Evolutionary conservation across 371 early-diverging fungal genomes (phyloP).

Genomic region (Cokeromyces recurvatus): DNA sequence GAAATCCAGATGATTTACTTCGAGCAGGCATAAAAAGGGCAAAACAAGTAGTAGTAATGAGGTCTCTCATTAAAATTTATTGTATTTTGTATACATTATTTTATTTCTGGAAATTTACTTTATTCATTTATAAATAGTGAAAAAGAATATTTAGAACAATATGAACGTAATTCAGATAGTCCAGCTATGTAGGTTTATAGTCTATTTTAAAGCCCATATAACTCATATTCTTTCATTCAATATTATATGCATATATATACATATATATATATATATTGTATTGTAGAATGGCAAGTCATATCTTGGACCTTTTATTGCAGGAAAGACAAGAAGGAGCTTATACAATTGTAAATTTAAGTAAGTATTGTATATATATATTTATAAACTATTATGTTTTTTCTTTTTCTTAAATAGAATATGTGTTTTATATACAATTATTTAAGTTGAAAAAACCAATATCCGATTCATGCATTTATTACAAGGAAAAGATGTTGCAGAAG

Average conservation of each 20-base stretch:
- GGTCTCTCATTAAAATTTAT: conserved; percentile 22
- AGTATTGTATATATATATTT: no score
- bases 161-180: conserved; percentile 38
- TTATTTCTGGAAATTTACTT: no score
- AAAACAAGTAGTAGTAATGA: conserved; percentile 55
- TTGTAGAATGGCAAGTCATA: conserved; percentile 30
- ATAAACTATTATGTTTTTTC: no score
- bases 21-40: conserved; percentile 52
- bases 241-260: neutral
- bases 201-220: neutral
- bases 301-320: conserved; percentile 25
- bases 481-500: conserved; percentile 27
- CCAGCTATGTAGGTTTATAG: conserved; percentile 35
- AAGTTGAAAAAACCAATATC: conserved; percentile 44
- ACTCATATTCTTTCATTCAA: no score
- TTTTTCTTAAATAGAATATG: no score
- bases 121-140: conserved; percentile 19
- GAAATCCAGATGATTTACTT: conserved; percentile 53
- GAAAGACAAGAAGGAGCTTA: conserved; percentile 17
- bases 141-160: conserved; percentile 33
- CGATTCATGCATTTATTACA: conserved; percentile 39
- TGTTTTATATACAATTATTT: no score
- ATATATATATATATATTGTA: neutral
- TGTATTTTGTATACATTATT: neutral
- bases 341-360: conserved; percentile 27